Conservation (phyloP, 306 rosid genomes). For the Cyclanthera cordifolia region DNA sequence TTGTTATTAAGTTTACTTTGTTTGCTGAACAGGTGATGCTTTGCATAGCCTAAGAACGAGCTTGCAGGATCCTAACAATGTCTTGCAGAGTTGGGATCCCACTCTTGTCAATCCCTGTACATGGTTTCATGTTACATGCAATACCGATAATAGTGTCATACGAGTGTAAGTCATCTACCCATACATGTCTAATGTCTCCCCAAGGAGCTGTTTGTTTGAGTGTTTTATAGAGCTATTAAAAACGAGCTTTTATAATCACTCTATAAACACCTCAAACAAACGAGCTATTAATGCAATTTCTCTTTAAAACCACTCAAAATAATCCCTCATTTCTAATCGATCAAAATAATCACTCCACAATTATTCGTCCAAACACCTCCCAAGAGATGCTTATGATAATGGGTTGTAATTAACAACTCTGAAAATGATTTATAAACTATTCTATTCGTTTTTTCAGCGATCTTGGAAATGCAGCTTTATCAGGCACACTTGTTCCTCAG, state of each 20-base stretch:
- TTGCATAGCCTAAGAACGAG: conserved; percentile 80
- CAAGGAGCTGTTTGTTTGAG: no score
- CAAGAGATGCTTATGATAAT: no score
- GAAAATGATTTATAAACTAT: conserved; percentile 10
- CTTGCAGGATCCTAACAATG: conserved; percentile 87
- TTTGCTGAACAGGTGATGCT: conserved; percentile 72
- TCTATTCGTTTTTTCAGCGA: conserved; percentile 43
- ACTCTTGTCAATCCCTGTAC: conserved; percentile 98
- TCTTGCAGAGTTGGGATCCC: conserved; percentile 99
- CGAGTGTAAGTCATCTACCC: conserved; percentile 62
- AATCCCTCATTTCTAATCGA: no score
- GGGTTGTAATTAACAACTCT: no score
- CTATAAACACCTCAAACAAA: no score
- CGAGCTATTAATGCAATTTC: no score
- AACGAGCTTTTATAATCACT: no score
- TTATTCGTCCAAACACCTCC: no score
- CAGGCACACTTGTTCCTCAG: conserved; percentile 89
- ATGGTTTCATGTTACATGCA: conserved; percentile 99
- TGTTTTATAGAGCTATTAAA: no score
- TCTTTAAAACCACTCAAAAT: no score
- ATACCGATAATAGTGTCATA: conserved; percentile 88
- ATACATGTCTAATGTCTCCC: conserved; percentile 13
- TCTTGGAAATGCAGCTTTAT: conserved; percentile 21
- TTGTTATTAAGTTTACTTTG: conserved; percentile 12
- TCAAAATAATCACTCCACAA: no score